A percentile compares a stretch with the other conserved stretches of the same genome.
Evolutionary conservation across 2,329 filamentous ascomycete species (phyloP).

Genomic region (Talaromyces funiculosus): DNA sequence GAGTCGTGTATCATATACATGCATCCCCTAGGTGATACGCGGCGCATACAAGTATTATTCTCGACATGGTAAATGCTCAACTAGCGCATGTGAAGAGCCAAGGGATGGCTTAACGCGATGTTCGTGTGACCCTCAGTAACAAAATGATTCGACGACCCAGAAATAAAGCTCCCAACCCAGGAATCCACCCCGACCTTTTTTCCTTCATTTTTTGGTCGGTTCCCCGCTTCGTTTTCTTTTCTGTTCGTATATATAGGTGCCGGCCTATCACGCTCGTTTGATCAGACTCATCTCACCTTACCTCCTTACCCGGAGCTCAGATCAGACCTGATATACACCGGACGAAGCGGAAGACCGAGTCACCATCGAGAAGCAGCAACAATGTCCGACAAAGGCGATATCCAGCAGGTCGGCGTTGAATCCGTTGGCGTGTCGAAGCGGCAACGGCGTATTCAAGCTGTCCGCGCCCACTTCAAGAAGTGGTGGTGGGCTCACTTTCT

Average conservation of each 20-base stretch:
- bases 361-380: no score
- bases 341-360: no score
- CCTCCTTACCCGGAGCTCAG: not conserved
- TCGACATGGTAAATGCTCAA: no score
- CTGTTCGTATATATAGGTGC: not conserved
- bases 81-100: no score
- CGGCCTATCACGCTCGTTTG: not conserved
- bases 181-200: not conserved
- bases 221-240: not conserved
- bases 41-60: not conserved
- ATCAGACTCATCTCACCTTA: not conserved
- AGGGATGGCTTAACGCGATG: not conserved
- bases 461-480: slow-evolving; percentile 33
- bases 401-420: not conserved
- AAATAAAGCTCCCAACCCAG: not conserved
- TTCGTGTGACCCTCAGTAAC: not conserved
- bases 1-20: no score
- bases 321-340: no score
- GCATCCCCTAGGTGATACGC: not conserved
- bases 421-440: slow-evolving; percentile 20
- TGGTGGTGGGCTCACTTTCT: slow-evolving; percentile 54
- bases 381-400: slow-evolving; percentile 6
- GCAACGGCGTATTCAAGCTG: slow-evolving; percentile 22
- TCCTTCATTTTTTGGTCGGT: not conserved
- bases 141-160: not conserved